phyloP scores from a whole-genome alignment of 495 filamentous ascomycete species.

The Aspergillus bertholletiae region DNA sequence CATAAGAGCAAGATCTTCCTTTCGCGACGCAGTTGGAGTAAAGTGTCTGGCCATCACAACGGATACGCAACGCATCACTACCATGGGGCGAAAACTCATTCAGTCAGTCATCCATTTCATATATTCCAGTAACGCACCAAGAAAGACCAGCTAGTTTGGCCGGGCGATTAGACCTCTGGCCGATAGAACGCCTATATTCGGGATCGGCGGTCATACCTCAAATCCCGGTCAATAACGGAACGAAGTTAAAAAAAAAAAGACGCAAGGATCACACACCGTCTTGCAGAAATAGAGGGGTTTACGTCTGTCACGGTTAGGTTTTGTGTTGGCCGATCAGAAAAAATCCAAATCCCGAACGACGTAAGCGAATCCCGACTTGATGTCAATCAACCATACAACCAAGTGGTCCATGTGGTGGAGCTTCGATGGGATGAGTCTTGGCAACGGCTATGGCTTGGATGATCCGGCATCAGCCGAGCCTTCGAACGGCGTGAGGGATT shows the following conservation, averaged over 20 bases:
- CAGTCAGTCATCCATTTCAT: constrained; percentile 1
- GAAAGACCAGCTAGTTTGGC: constrained; percentile 48
- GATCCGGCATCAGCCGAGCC: constrained; percentile 6
- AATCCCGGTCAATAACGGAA: not conserved
- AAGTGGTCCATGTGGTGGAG: constrained; percentile 1
- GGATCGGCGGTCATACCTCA: not conserved
- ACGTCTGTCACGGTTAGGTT: not conserved
- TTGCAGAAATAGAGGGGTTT: not conserved
- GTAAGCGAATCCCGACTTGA: constrained; percentile 12
- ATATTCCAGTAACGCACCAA: constrained; percentile 34
- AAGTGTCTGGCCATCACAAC: constrained; percentile 41
- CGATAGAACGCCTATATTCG: not conserved
- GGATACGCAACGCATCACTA: constrained; percentile 41
- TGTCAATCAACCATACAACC: constrained; percentile 8
- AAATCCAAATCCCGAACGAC: constrained; percentile 3
- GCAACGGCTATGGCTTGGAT: constrained; percentile 7
- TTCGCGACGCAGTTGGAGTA: constrained; percentile 41
- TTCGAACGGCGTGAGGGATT: not conserved
- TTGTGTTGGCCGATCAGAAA: not conserved
- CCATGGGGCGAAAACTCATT: constrained; percentile 4
- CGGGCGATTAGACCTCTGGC: constrained; percentile 25
- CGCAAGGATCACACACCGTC: not conserved
- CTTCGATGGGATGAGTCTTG: constrained; percentile 1
- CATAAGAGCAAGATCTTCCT: constrained; percentile 37
- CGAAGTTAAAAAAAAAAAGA: not conserved